Conservation (phyloP, 352 stramenopile species). For the Blastocystis sp. region DNA sequence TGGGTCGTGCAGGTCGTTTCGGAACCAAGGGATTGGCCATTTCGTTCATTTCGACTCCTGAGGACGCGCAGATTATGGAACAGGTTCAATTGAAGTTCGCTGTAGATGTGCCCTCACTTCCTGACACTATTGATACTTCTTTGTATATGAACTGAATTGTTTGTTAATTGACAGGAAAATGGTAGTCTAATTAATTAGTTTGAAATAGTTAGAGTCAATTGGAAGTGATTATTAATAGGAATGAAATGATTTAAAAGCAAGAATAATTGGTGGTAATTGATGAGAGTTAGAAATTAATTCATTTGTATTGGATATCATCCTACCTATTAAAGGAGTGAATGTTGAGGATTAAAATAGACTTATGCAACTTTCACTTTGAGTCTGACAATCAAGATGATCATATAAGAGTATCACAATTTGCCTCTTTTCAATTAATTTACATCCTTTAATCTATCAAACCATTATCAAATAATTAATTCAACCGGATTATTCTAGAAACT, state of each 20-base stretch:
- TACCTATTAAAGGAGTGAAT: too few relatives aligned
- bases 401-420: too few relatives aligned
- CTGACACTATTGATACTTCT: constrained; percentile 97
- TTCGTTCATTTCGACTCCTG: constrained; percentile 95
- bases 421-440: neutral
- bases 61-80: constrained; percentile 94
- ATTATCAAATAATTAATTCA: neutral
- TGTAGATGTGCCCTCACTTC: constrained; percentile 97
- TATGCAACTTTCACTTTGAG: too few relatives aligned
- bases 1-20: constrained; percentile 94
- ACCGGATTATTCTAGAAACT: neutral
- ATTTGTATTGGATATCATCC: too few relatives aligned
- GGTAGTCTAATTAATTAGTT: neutral
- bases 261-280: neutral
- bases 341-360: too few relatives aligned
- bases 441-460: neutral
- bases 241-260: too few relatives aligned
- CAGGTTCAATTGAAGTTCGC: constrained; percentile 98
- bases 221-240: neutral
- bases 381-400: too few relatives aligned
- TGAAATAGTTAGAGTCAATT: neutral
- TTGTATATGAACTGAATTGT: constrained; percentile 86
- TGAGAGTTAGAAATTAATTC: too few relatives aligned
- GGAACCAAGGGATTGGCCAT: constrained; percentile 99
- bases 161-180: constrained; percentile 23